A percentile compares a stretch with the other conserved stretches of the same genome.
phyloP scores from a whole-genome alignment of 2,329 filamentous ascomycete genomes.

The Tolypocladium nubicola region DNA sequence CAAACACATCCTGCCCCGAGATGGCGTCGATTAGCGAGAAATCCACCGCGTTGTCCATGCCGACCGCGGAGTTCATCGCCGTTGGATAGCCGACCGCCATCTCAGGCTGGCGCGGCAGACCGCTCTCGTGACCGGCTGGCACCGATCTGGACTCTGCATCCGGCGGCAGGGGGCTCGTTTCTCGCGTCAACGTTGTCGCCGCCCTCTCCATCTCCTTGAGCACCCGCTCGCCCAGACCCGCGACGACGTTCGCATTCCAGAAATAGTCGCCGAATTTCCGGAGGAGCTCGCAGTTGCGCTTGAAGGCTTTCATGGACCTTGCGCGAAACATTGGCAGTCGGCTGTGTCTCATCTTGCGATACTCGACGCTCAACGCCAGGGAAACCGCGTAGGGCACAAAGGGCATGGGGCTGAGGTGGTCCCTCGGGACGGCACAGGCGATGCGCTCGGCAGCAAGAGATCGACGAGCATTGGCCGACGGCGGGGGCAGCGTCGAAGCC shows the following conservation, averaged over 20 bases:
- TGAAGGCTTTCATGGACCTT: conserved; percentile 43
- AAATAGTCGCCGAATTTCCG: conserved; percentile 45
- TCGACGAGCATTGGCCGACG: conserved; percentile 43
- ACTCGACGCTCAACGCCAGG: conserved; percentile 50
- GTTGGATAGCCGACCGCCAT: conserved; percentile 12
- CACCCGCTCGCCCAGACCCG: conserved; percentile 42
- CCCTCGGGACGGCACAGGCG: conserved; percentile 39
- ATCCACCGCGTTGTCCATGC: conserved; percentile 25
- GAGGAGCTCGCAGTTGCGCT: conserved; percentile 41
- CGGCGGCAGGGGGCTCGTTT: conserved; percentile 16
- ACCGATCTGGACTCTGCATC: conserved; percentile 10
- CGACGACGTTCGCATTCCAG: conserved; percentile 45
- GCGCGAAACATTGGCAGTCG: conserved; percentile 47
- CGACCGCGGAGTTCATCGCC: conserved; percentile 14
- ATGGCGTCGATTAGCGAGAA: conserved; percentile 31
- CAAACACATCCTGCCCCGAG: conserved; percentile 42
- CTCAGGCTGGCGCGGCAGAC: conserved; percentile 7
- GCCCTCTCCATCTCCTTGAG: conserved; percentile 46
- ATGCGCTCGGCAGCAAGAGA: conserved; percentile 49
- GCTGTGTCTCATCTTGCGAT: conserved; percentile 53
- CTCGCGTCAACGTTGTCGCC: conserved; percentile 31
- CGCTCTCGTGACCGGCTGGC: conserved; percentile 1
- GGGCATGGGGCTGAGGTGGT: conserved; percentile 42
- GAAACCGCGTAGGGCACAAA: conserved; percentile 53
- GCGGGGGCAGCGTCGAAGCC: conserved; percentile 32